Base-by-base conservation (phyloP, 2,329 filamentous ascomycete genomes). In the Trematosphaeria pertusa region DNA sequence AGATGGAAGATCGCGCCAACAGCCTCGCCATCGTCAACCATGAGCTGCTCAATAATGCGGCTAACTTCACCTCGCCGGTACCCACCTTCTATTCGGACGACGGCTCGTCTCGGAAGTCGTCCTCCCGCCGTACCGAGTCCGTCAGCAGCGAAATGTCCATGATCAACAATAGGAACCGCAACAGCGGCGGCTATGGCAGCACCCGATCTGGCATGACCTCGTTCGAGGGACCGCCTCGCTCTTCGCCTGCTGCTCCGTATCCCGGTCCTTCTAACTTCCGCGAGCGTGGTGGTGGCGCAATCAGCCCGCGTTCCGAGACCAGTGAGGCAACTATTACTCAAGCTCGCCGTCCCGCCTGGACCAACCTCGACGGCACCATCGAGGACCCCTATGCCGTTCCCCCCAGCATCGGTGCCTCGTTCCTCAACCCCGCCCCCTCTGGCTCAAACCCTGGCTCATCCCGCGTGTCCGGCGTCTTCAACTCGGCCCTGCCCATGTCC, bases 401-500 rank as follows among this genome's bases (percentile, higher is more conserved):
- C 9, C 26, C 48, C 14, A 24, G 19, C 17, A 41, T 46, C 8
- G 64, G 64, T 17, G 50, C 64, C 11, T 64, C 60, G 12, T 67
- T 67, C 52, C 59, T 67, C 34, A 38, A 46, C 34, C 57, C 56
- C 7, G 54, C 56, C 12, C 50, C 61, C 28, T 50, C 65, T 20
- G 26, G 54, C 7, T 67, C 69, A 5, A 52, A 61, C 6, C 61
- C 67, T 5, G 56, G 58, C 36, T 64, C 59, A 6, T 61, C 69
- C 2, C 85, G 87, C 32, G 87, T 83, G 60, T 92, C 88, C 0
- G 88, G 87, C 4, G 76, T 96, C 17, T 96, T 96, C 75, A 89
- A 89, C 50, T 96, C 91, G 1, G 91, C 91, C 4, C 82, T 96
- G 67, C 91, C 91, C 1, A 82, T 92, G 75, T 82, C 86, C 1